Conservation (phyloP, 768 basidiomycete species). For the Zangia roseola region DNA sequence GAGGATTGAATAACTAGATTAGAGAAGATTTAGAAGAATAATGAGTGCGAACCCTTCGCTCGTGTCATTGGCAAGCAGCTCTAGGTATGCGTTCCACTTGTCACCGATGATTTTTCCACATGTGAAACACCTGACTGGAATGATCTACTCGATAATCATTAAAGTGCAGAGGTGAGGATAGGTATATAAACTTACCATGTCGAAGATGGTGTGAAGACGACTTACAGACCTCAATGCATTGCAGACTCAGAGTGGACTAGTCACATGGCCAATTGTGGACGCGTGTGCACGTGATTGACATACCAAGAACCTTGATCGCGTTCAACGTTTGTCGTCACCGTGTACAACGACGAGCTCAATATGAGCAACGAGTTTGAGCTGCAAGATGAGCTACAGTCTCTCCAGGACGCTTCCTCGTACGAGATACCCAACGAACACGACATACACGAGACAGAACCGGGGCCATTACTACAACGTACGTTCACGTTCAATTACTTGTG, state of each 20-base stretch:
- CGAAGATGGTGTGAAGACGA: no score
- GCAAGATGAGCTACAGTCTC: constrained; percentile 69
- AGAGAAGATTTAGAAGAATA: no score
- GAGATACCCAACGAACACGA: constrained; percentile 71
- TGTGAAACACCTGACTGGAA: constrained; percentile 93
- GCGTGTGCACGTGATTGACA: constrained; percentile 28
- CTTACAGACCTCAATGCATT: no score
- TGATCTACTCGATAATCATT: constrained; percentile 82
- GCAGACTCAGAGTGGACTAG: no score
- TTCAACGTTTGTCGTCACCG: not conserved
- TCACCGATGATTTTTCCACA: constrained; percentile 98
- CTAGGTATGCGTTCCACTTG: constrained; percentile 89
- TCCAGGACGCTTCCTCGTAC: constrained; percentile 61
- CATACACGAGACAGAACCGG: constrained; percentile 52
- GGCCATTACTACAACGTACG: constrained; percentile 58
- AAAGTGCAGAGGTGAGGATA: no score
- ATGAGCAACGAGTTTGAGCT: constrained; percentile 63
- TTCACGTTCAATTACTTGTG: constrained; percentile 2
- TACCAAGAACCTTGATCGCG: constrained; percentile 10
- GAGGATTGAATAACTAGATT: not conserved
- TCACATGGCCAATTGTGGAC: constrained; percentile 5
- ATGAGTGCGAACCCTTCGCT: constrained; percentile 80
- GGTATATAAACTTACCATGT: no score
- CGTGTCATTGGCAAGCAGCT: constrained; percentile 74
- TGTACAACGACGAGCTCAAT: constrained; percentile 4